These are phyloP conservation scores for Malassezia psittaci DNA, from an alignment of 1,284 basidiomycete genomes.

Conservation along the genomic window DNA sequence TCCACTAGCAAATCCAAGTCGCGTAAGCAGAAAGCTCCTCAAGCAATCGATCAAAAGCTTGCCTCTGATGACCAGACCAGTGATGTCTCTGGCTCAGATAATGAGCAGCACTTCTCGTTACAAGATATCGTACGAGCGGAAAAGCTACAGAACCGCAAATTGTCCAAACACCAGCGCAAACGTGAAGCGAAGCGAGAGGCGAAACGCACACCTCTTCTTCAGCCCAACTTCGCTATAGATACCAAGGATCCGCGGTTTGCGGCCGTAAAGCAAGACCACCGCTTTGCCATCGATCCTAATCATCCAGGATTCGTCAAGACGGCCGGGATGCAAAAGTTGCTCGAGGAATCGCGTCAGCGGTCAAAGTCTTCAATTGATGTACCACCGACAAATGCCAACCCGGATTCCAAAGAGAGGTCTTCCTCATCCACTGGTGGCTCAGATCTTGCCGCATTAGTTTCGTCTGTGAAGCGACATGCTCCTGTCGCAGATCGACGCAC, in stretches of 20 bases:
- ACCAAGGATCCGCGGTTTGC: conserved; percentile 80
- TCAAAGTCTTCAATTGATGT: background rate
- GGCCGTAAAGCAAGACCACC: conserved; percentile 74
- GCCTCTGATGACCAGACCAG: conserved; percentile 4
- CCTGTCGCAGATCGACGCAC: background rate
- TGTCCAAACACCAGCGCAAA: conserved; percentile 27
- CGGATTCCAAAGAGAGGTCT: no score
- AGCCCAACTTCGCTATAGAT: conserved; percentile 62
- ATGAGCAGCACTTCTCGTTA: conserved; percentile 71
- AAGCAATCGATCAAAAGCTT: background rate
- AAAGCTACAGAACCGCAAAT: conserved; percentile 29
- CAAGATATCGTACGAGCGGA: conserved; percentile 79
- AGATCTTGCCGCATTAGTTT: conserved; percentile 10
- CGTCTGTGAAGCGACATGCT: conserved; percentile 9
- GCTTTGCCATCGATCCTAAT: conserved; percentile 88
- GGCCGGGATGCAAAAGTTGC: conserved; percentile 38
- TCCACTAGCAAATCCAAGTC: background rate
- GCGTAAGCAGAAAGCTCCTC: conserved; percentile 2
- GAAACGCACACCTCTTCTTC: conserved; percentile 48
- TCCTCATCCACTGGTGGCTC: background rate
- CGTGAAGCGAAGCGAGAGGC: conserved; percentile 28
- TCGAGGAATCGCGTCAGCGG: conserved; percentile 27
- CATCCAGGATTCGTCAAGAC: conserved; percentile 57
- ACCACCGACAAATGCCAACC: background rate
- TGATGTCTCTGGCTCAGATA: conserved; percentile 23